Evolutionary conservation across 495 filamentous ascomycete genomes (phyloP), one percentile per base, ranked within the genome.

Genomic region (Talaromyces liani): DNA sequence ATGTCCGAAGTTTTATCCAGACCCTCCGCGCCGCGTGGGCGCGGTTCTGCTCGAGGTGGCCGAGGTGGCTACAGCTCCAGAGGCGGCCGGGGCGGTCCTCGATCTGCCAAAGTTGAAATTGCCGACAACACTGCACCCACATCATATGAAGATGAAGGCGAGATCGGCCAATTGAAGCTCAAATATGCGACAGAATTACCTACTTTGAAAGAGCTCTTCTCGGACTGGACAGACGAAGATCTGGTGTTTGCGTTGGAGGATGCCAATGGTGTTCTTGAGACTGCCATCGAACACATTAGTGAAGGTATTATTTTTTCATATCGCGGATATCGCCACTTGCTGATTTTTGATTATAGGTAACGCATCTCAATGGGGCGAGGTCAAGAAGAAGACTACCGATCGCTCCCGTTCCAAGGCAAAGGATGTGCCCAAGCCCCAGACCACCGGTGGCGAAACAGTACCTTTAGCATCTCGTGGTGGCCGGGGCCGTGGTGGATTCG

Each of bases 1-100:
- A 97, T 98, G 93, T 95, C 94, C 82, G 94, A 97, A 84, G 87
- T 91, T 77, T 87, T 92, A 80, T 82, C 88, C 75, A 84, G 94
- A 81, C 82, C 87, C 62, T 77, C 85, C 74, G 87, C 87, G 68
- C 81, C 85, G 68, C 90, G 92, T 72, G 91, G 91, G 75, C 87
- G 91, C 81, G 88, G 87, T 78, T 87, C 90, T 68, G 75, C 83
- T 75, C 86, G 92, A 69, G 92, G 92, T 70, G 90, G 92, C 64
- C 85, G 94, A 76, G 91, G 88, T 68, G 90, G 90, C 66, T 88
- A 87, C 76, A 87, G 84, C 71, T 80, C 81, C 72, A 85, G 92
- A 81, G 86, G 90, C 76, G 88, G 82, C 66, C 85, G 85, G 74
- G 78, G 82, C 71, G 75, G 80, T 69, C 84, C 69, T 84, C 75